These are phyloP conservation scores for Pneumocystis carinii DNA, from an alignment of 1,139 yeast species.

Conservation along the genomic window DNA sequence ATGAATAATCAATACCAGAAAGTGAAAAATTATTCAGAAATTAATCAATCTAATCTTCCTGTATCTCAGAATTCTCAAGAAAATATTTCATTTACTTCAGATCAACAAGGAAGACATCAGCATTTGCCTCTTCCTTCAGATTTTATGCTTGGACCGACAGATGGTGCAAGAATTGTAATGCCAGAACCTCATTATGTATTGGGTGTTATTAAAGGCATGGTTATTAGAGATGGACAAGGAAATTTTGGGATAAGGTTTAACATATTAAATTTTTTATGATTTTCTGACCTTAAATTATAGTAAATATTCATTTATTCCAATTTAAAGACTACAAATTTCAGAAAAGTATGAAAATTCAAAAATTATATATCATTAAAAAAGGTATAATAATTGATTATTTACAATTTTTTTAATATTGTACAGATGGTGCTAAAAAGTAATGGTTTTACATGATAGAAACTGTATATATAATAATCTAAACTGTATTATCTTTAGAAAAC, in stretches of 20 bases:
- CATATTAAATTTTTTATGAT: not conserved
- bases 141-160: not conserved
- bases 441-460: too few relatives aligned
- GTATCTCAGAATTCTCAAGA: not conserved
- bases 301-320: not conserved
- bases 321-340: not conserved
- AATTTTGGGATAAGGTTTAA: not conserved
- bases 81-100: not conserved
- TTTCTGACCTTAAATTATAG: not conserved
- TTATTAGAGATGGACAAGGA: conserved; percentile 1
- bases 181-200: not conserved
- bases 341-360: not conserved
- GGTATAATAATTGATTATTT: not conserved
- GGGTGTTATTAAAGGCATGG: conserved; percentile 1
- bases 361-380: not conserved
- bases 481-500: too few relatives aligned
- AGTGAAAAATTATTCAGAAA: not conserved
- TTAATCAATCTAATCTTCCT: not conserved
- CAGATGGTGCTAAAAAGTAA: too few relatives aligned
- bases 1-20: not conserved
- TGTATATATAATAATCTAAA: too few relatives aligned
- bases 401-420: not conserved
- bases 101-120: not conserved
- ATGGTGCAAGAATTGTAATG: not conserved
- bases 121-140: conserved; percentile 1